Percentiles rank a stretch among this genome's conserved stretches.
Conservation (phyloP, 148 eudicot genomes). For the Arbutus unedo region DNA sequence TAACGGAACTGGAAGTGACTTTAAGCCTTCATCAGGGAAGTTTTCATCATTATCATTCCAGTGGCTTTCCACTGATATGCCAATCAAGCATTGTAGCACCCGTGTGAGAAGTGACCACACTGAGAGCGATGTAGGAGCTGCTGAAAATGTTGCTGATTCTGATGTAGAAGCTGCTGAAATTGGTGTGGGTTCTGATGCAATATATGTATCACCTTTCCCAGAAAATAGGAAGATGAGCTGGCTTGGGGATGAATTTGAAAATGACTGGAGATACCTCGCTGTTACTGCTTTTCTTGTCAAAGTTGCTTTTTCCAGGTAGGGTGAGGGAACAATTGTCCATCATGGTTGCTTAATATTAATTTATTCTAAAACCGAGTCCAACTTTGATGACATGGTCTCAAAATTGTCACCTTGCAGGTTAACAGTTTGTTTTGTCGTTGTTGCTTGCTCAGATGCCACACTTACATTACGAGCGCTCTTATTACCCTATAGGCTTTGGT, state of each 20-base stretch:
- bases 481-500: constrained; percentile 88
- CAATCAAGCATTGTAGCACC: constrained; percentile 42
- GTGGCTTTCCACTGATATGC: constrained; percentile 95
- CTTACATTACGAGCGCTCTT: constrained; percentile 83
- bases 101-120: constrained; percentile 31
- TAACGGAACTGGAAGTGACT: constrained; percentile 24
- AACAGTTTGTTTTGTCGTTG: constrained; percentile 75
- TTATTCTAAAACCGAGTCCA: neutral
- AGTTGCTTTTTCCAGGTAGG: constrained; percentile 55
- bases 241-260: constrained; percentile 48
- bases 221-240: constrained; percentile 21
- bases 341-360: neutral
- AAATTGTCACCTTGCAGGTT: constrained; percentile 47
- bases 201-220: constrained; percentile 18
- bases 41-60: constrained; percentile 58
- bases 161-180: constrained; percentile 25
- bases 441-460: constrained; percentile 97
- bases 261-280: constrained; percentile 97
- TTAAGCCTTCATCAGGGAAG: constrained; percentile 26
- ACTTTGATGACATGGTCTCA: constrained; percentile 14
- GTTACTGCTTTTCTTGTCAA: constrained; percentile 90
- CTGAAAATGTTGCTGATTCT: constrained; percentile 21
- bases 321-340: constrained; percentile 8
- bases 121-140: constrained; percentile 23
- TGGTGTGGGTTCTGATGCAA: constrained; percentile 24